A percentile compares a stretch with the other conserved stretches of the same genome.
phyloP scores from a whole-genome alignment of 2,329 filamentous ascomycete species.

The Orbilia oligospora region DNA sequence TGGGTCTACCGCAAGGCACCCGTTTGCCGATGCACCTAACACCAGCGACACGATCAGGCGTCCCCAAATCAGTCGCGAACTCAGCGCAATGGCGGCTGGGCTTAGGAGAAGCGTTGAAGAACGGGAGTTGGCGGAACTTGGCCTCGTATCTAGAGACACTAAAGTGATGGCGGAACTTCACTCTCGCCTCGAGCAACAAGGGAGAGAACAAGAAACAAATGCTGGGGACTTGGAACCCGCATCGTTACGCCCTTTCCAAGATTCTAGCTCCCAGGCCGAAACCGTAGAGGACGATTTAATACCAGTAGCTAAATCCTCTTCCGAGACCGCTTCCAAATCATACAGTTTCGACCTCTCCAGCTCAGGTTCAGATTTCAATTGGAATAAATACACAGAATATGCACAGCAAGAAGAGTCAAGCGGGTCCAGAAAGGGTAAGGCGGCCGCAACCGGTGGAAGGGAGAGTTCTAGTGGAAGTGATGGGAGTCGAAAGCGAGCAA shows the following conservation, averaged over 20 bases:
- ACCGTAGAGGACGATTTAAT: too few relatives aligned
- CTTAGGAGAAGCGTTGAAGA: slow-evolving; percentile 62
- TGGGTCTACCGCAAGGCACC: slow-evolving; percentile 37
- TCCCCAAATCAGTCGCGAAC: slow-evolving; percentile 62
- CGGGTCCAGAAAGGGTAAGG: slow-evolving; percentile 34
- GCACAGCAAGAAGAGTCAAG: slow-evolving; percentile 32
- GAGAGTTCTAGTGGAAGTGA: slow-evolving; percentile 58
- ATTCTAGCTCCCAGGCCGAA: slow-evolving; percentile 2
- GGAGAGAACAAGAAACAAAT: slow-evolving; percentile 5
- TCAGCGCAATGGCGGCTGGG: slow-evolving; percentile 62
- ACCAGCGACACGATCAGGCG: slow-evolving; percentile 44
- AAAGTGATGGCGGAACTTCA: slow-evolving; percentile 25
- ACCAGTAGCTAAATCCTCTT: background rate
- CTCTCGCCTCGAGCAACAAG: slow-evolving; percentile 1
- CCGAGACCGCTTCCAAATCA: slow-evolving; percentile 19
- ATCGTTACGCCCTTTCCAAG: background rate
- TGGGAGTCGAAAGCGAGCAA: slow-evolving; percentile 51
- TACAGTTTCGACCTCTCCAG: slow-evolving; percentile 56
- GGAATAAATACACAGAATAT: slow-evolving; percentile 59
- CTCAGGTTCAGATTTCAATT: slow-evolving; percentile 56
- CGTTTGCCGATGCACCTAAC: slow-evolving; percentile 14
- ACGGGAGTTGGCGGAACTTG: too few relatives aligned
- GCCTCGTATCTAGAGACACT: too few relatives aligned
- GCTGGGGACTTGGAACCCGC: slow-evolving; percentile 7
- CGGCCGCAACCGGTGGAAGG: slow-evolving; percentile 30